Conservation (phyloP, 495 filamentous ascomycete genomes). For the Lophiostoma macrostomum region DNA sequence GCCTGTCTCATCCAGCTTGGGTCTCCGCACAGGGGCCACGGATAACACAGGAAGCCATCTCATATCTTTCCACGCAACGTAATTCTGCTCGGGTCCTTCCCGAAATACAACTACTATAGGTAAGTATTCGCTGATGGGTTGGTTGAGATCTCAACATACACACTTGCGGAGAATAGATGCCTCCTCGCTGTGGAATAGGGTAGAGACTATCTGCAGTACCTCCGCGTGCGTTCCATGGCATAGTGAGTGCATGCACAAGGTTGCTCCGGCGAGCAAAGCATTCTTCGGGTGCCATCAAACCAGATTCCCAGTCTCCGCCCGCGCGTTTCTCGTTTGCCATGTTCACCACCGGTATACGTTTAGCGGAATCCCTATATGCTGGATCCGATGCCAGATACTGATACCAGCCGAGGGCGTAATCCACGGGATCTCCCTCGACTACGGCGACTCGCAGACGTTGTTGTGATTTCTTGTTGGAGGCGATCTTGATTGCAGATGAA, state of each 20-base stretch:
- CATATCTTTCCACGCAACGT: conserved; percentile 44
- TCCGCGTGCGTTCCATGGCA: conserved; percentile 43
- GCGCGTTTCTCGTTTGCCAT: conserved; percentile 71
- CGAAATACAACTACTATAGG: conserved; percentile 51
- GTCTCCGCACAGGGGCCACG: conserved; percentile 64
- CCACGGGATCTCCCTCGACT: conserved; percentile 63
- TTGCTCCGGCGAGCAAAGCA: conserved; percentile 68
- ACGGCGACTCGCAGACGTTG: conserved; percentile 51
- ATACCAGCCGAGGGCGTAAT: conserved; percentile 63
- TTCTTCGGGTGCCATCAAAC: conserved; percentile 67
- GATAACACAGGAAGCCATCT: conserved; percentile 63
- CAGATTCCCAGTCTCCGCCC: conserved; percentile 76
- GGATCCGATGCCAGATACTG: conserved; percentile 18
- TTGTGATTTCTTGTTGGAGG: conserved; percentile 18
- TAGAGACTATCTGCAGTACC: conserved; percentile 52
- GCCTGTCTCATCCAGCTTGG: conserved; percentile 64
- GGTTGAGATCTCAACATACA: conserved; percentile 45
- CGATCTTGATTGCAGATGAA: conserved; percentile 36
- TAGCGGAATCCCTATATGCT: conserved; percentile 26
- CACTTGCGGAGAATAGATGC: conserved; percentile 63
- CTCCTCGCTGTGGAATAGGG: conserved; percentile 62
- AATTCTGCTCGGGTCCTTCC: conserved; percentile 49
- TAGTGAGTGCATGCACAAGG: conserved; percentile 60
- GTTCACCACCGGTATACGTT: conserved; percentile 64
- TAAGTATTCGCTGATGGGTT: neutral